Evolutionary conservation across 257 asterid genomes (phyloP).

Genomic region (Solanum neorickii): DNA sequence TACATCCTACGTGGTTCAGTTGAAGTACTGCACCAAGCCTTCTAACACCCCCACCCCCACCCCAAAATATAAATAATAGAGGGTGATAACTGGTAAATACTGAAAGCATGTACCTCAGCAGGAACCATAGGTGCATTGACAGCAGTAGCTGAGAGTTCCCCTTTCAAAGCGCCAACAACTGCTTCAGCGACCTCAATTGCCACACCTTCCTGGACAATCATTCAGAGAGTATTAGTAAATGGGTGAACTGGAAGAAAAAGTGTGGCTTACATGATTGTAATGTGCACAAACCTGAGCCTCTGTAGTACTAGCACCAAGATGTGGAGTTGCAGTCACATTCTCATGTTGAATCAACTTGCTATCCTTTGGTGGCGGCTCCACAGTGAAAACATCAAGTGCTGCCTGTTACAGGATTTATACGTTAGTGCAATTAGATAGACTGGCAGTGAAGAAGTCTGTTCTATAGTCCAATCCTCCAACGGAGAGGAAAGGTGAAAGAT

Average conservation of each 20-base stretch:
- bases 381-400: constrained; percentile 94
- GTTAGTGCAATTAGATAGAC: not conserved
- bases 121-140: constrained; percentile 99
- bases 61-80: not conserved
- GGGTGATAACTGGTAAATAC: not conserved
- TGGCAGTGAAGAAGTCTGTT: not conserved
- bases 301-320: constrained; percentile 94
- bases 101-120: constrained; percentile 47
- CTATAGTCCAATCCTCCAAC: not conserved
- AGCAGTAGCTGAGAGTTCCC: constrained; percentile 95
- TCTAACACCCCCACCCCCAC: too few relatives aligned
- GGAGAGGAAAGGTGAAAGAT: not conserved
- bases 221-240: not conserved
- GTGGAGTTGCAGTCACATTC: constrained; percentile 83
- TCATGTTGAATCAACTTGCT: constrained; percentile 68
- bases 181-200: constrained; percentile 98
- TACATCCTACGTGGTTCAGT: not conserved
- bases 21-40: not conserved
- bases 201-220: constrained; percentile 70
- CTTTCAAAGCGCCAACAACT: constrained; percentile 88
- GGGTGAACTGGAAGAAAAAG: not conserved
- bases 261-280: not conserved
- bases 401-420: constrained; percentile 40
- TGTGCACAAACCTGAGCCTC: constrained; percentile 81
- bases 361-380: constrained; percentile 85